phyloP scores from a whole-genome alignment of 1,139 yeast species.

The Saccharomyces hybrid region DNA sequence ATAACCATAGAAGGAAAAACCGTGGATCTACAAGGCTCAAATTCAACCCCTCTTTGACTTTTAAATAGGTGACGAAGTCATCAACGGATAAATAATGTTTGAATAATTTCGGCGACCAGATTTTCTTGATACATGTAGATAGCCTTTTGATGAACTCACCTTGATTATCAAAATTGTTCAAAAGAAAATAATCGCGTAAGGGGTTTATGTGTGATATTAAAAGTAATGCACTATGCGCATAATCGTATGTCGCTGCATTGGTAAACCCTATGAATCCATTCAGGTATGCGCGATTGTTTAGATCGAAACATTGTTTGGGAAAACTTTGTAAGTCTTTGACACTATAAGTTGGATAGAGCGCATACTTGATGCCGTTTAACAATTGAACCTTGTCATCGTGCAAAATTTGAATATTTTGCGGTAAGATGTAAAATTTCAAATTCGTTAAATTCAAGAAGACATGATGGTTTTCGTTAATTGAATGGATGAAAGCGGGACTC shows the following conservation, averaged over 20 bases:
- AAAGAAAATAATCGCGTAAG: slow-evolving; percentile 42
- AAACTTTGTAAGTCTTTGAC: slow-evolving; percentile 29
- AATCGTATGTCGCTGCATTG: slow-evolving; percentile 24
- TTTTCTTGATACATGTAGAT: slow-evolving; percentile 44
- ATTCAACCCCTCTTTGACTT: slow-evolving; percentile 37
- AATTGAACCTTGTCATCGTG: slow-evolving; percentile 7
- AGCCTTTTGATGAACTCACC: slow-evolving; percentile 35
- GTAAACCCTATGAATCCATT: slow-evolving; percentile 66
- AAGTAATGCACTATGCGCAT: not conserved
- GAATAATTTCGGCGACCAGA: slow-evolving; percentile 59
- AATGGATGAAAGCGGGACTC: slow-evolving; percentile 63
- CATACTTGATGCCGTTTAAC: slow-evolving; percentile 45
- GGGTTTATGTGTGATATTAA: not conserved
- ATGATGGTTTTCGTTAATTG: slow-evolving; percentile 56
- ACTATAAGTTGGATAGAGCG: slow-evolving; percentile 47
- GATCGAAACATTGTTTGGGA: slow-evolving; percentile 34
- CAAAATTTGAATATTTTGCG: slow-evolving; percentile 37
- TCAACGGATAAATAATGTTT: slow-evolving; percentile 61
- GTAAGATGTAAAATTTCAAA: slow-evolving; percentile 47
- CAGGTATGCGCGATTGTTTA: slow-evolving; percentile 40
- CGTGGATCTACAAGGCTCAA: slow-evolving; percentile 46
- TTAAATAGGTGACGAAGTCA: slow-evolving; percentile 48
- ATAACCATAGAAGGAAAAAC: slow-evolving; percentile 50
- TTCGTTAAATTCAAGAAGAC: slow-evolving; percentile 51
- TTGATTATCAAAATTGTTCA: slow-evolving; percentile 23